Base-by-base conservation (phyloP, 1,284 basidiomycete species). In the Cystobasidium pallidum region DNA sequence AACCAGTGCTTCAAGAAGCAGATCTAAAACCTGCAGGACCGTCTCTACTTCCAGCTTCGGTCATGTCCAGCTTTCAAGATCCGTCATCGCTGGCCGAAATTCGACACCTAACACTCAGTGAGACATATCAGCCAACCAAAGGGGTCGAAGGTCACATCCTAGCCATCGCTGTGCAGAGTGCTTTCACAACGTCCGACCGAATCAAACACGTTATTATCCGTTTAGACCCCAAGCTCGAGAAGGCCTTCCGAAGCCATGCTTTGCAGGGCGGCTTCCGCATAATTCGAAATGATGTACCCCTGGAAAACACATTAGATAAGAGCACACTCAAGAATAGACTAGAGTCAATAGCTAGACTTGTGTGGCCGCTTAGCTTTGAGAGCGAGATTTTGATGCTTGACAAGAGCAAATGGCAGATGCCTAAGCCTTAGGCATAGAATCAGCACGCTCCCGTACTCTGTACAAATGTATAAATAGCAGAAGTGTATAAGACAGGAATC, bases 91-190 rank as follows among this genome's bases (percentile, higher is more conserved):
- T 67, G 19, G 66, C 66, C 6, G 52, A 70, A 26, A 52, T 70
- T 34, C 57, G 67, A 11, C 67, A 70, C 28, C 45, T 70, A 11
- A 32, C 57, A 7, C 36, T 70, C 30, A 51, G 36, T 13, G 28
- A 51, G n/a, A 51, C 55, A 15, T 70, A 59, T 34, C 43, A 51
- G 57, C 43, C 39, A 17, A 62, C 43, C 15, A 59, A 45, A 41
- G 45, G 49, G n/a, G 67, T 70, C 13, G 67, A 70, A 47, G 67
- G 43, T 2, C 57, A 70, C 39, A 52, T 70, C 21, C n/a, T 70
- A n/a, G 52, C 55, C 19, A 47, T 70, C 10, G 67, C 67, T 24
- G 57, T 70, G 24, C 49, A 70, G 17, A 57, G 54, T 30, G 67
- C 67, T 15, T 62, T 70, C 43, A n/a, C 24, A 34, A 70, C 58